A percentile compares a stretch with the other conserved stretches of the same genome.
These are phyloP conservation scores for Carex arenaria DNA, from an alignment of 202 grass and related monocot genomes.

Conservation along the genomic window DNA sequence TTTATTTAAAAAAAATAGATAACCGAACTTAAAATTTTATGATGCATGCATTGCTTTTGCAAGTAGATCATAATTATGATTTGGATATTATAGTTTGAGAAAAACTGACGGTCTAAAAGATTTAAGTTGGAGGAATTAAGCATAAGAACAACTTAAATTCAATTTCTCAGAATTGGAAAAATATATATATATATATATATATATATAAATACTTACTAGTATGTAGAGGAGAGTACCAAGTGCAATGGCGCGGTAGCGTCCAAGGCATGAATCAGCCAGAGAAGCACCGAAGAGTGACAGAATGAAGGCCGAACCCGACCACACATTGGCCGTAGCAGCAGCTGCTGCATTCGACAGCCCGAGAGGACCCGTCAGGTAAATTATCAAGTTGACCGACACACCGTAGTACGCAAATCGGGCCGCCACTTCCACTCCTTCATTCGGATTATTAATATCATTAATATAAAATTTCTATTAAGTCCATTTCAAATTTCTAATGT, in stretches of 20 bases:
- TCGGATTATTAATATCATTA: not conserved
- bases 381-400: conserved; percentile 43
- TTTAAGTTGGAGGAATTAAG: not conserved
- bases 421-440: conserved; percentile 47
- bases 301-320: conserved; percentile 27
- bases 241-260: conserved; percentile 37
- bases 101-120: not conserved
- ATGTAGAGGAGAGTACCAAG: conserved; percentile 35
- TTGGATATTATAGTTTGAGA: not conserved
- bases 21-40: no score
- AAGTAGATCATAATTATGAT: no score
- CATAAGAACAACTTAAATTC: no score
- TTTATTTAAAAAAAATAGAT: no score
- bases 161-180: not conserved
- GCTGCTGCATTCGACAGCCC: conserved; percentile 39
- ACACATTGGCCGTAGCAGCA: conserved; percentile 31
- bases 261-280: conserved; percentile 48
- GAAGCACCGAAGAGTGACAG: conserved; percentile 52
- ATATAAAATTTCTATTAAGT: not conserved
- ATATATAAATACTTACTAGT: not conserved
- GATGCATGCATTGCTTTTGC: no score
- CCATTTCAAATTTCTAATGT: not conserved
- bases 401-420: conserved; percentile 33
- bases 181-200: no score
- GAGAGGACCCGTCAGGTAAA: conserved; percentile 48